Percentiles rank a stretch among this genome's conserved stretches.
Evolutionary conservation across 768 basidiomycete species (phyloP).

Genomic region (Neoboletus brunneissimus): DNA sequence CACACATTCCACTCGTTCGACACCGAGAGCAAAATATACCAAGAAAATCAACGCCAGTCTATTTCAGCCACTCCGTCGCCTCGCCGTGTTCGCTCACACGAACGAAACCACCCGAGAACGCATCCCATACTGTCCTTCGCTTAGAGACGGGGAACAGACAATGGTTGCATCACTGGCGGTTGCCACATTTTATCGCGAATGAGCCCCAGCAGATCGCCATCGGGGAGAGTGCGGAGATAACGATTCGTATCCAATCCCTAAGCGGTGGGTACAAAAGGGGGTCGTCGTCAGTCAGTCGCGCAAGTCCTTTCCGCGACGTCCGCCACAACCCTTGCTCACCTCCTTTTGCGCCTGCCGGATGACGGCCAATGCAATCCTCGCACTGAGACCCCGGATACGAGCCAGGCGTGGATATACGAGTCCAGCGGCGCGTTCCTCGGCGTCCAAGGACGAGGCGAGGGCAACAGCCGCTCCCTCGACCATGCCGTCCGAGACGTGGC

Average conservation of each 20-base stretch:
- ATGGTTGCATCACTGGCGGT: slow-evolving; percentile 27
- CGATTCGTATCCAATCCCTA: slow-evolving; percentile 42
- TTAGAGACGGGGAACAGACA: slow-evolving; percentile 17
- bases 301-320: not conserved
- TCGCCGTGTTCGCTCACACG: not conserved
- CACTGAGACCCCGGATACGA: slow-evolving; percentile 66
- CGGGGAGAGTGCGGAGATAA: slow-evolving; percentile 46
- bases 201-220: slow-evolving; percentile 46
- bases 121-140: not conserved
- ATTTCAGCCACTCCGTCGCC: not conserved
- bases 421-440: slow-evolving; percentile 51
- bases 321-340: slow-evolving; percentile 32
- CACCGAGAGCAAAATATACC: not conserved
- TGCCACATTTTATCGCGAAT: slow-evolving; percentile 58
- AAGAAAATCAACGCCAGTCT: not conserved
- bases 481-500: slow-evolving; percentile 64
- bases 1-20: not conserved
- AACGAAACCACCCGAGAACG: not conserved
- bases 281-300: not conserved
- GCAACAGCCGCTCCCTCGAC: slow-evolving; percentile 65
- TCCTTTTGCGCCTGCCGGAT: slow-evolving; percentile 63
- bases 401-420: slow-evolving; percentile 68
- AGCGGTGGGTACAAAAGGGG: not conserved
- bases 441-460: slow-evolving; percentile 53
- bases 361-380: slow-evolving; percentile 58